Percentiles rank a stretch among this genome's conserved stretches.
Conservation (phyloP, 2,329 filamentous ascomycete species). For the Aspergillus alliaceus region DNA sequence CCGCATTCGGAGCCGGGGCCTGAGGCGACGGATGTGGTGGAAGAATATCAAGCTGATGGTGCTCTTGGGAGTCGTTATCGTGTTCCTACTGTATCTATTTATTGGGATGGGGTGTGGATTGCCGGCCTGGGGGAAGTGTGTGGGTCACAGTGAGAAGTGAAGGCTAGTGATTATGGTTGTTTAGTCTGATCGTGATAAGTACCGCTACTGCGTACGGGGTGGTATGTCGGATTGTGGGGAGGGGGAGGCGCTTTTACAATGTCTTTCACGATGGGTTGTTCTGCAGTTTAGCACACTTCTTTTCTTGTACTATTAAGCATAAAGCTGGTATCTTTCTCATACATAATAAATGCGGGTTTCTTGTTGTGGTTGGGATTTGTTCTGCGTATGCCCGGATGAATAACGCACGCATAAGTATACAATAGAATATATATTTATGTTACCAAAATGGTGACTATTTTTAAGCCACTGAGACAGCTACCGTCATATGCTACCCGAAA, state of each 20-base stretch:
- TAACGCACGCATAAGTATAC: too few species aligned
- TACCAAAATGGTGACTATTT: too few species aligned
- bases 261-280: not conserved
- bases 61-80: slow-evolving; percentile 67
- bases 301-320: not conserved
- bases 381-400: not conserved
- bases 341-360: not conserved
- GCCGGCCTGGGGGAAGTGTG: slow-evolving; percentile 53
- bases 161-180: not conserved
- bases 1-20: slow-evolving; percentile 76
- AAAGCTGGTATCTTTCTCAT: not conserved
- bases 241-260: not conserved
- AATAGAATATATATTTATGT: too few species aligned
- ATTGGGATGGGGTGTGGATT: slow-evolving; percentile 72
- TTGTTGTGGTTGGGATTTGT: not conserved
- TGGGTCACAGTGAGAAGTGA: slow-evolving; percentile 25
- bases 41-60: slow-evolving; percentile 97
- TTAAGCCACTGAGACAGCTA: too few species aligned
- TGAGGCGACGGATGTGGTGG: slow-evolving; percentile 98
- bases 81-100: slow-evolving; percentile 71
- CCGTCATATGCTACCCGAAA: not conserved
- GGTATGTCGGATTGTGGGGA: too few species aligned
- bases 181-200: not conserved
- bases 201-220: not conserved
- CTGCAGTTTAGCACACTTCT: not conserved